Base-by-base conservation (phyloP, 2,329 filamentous ascomycete genomes). In the Venturia nashicola region DNA sequence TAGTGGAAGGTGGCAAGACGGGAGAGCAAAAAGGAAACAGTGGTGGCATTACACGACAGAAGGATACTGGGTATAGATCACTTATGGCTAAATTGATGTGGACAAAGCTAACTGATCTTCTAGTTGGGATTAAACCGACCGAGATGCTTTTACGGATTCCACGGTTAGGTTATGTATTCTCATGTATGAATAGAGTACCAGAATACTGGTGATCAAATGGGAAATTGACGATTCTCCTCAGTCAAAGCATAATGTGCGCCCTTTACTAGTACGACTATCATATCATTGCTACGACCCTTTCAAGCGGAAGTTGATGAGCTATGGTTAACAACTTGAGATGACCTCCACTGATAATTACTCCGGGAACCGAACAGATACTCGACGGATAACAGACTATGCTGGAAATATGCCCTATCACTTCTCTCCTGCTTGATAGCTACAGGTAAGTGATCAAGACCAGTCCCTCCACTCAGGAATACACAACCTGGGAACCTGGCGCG, bases 1-100 rank as follows among this genome's bases (percentile, higher is more conserved):
- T 99, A 16, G 90, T 99, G 0, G 94, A 99, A 76, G 89, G 89
- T 20, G 88, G 90, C 65, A 87, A 90, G 75, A 85, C 88, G 70
- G 88, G 88, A 68, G 90, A 89, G 76, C 84, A 92, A 73, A 84
- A 78, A 42, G 86, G 86, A 3, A 74, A 80, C n/a, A 79, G 83
- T 65, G 87, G 84, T 59, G 85, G 81, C 55, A 86, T 92, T 66
- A 77, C 86, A 63, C 82, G 90, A 73, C 87, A 91, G 76, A 93
- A 90, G 77, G 88, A 93, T 68, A 85, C 84, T 68, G 89, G 89
- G 88, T 91, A 78, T 78, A 85, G 2, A 43, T 63, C 23, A 32
- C 6, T 18, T 27, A 36, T 54, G 3, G 11, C 11, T 16, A n/a
- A 62, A 32, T 16, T 12, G n/a, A 61, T 2, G 32, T 32, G n/a